Percentiles rank a stretch among this genome's conserved stretches.
phyloP scores from a whole-genome alignment of 441 rosid genomes.

The Sinapis alba region DNA sequence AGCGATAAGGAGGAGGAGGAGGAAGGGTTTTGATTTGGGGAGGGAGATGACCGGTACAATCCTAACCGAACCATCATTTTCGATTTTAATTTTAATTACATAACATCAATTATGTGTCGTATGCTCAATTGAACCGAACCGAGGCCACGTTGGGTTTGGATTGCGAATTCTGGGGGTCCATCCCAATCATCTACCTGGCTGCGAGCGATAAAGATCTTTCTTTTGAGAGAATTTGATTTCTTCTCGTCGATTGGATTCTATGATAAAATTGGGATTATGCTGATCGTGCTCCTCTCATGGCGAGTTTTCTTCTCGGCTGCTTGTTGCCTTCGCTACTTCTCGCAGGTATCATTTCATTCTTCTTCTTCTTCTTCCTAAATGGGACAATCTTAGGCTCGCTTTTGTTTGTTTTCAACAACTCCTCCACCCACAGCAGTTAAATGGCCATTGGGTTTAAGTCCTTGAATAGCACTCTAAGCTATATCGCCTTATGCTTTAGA shows the following conservation, averaged over 20 bases:
- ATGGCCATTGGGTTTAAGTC: no score
- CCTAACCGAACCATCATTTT: neutral
- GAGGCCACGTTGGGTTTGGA: neutral
- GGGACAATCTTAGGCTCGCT: neutral
- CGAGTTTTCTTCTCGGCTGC: constrained; percentile 68
- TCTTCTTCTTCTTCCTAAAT: neutral
- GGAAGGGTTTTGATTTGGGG: neutral
- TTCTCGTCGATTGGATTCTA: constrained; percentile 18
- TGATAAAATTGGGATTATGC: constrained; percentile 27
- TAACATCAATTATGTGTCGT: neutral
- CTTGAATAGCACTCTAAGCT: neutral
- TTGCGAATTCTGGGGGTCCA: neutral
- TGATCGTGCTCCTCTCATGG: constrained; percentile 52
- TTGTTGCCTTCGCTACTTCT: constrained; percentile 83
- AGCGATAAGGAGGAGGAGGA: constrained; percentile 12
- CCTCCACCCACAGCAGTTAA: neutral
- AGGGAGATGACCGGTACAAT: constrained; percentile 7
- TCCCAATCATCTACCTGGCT: no score
- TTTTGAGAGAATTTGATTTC: no score
- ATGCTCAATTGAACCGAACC: neutral
- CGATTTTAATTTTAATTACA: neutral
- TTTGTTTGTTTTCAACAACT: no score
- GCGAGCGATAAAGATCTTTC: no score
- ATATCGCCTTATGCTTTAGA: neutral
- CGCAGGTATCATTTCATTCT: constrained; percentile 45